A percentile compares a stretch with the other conserved stretches of the same genome.
Conservation (phyloP, 2,329 filamentous ascomycete genomes). For the Cladosporium phlei region DNA sequence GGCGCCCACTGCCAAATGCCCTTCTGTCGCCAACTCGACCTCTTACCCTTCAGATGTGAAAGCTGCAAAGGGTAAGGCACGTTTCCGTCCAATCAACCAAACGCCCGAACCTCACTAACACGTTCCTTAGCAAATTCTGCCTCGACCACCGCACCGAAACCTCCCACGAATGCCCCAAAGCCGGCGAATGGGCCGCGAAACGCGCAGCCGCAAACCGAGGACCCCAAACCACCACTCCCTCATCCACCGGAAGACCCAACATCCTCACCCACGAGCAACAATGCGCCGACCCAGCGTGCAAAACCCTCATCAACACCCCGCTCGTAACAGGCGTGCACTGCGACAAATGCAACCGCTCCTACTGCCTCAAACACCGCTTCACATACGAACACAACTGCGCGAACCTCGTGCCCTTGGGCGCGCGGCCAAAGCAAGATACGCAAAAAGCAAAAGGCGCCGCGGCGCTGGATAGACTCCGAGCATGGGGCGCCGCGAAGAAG, state of each 20-base stretch:
- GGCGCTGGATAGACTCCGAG: conserved; percentile 70
- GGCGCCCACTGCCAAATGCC: conserved; percentile 86
- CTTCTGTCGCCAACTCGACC: conserved; percentile 93
- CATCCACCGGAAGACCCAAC: conserved; percentile 48
- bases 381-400: conserved; percentile 78
- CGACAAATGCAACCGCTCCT: conserved; percentile 63
- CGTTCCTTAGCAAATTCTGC: conserved; percentile 56
- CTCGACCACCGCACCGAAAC: conserved; percentile 88
- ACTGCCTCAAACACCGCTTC: conserved; percentile 73
- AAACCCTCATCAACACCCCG: conserved; percentile 65
- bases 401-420: conserved; percentile 62
- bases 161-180: conserved; percentile 64
- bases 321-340: conserved; percentile 68
- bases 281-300: conserved; percentile 63
- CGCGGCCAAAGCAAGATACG: conserved; percentile 41
- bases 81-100: background rate
- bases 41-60: conserved; percentile 90
- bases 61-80: conserved; percentile 61
- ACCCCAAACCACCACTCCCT: conserved; percentile 23
- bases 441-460: conserved; percentile 62
- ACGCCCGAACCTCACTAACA: conserved; percentile 11
- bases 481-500: conserved; percentile 71
- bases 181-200: conserved; percentile 56
- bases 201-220: conserved; percentile 36
- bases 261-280: conserved; percentile 61